A percentile compares a stretch with the other conserved stretches of the same genome.
Conservation (phyloP, 163 green algal genomes). For the Chloroidium sp. region DNA sequence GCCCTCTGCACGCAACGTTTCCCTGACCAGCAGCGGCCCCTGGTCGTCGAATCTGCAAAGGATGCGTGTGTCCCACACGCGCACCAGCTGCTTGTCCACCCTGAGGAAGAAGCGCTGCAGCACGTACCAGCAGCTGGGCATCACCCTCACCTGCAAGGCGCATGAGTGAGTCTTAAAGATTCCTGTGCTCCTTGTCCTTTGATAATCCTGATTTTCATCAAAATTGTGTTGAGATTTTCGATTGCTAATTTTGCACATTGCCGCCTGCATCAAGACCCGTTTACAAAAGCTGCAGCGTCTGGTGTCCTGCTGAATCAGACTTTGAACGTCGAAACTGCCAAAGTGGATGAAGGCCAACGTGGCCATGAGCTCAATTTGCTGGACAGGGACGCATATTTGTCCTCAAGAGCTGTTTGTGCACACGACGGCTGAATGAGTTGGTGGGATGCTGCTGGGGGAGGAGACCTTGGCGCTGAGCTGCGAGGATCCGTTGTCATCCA, state of each 20-base stretch:
- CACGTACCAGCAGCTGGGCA: constrained; percentile 92
- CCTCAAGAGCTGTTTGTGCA: too few species aligned
- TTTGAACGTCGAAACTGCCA: too few species aligned
- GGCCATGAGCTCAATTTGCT: too few species aligned
- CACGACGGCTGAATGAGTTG: too few species aligned
- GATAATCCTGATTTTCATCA: too few species aligned
- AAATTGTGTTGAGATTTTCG: neutral
- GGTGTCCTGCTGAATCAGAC: neutral
- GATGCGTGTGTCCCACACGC: constrained; percentile 74
- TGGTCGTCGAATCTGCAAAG: constrained; percentile 48
- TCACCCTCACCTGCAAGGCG: constrained; percentile 66
- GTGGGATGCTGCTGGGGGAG: too few species aligned
- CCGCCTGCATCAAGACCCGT: neutral
- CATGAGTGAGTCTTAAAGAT: neutral
- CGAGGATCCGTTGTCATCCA: constrained; percentile 88
- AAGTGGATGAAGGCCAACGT: too few species aligned
- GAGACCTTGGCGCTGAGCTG: constrained; percentile 54
- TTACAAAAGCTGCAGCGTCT: neutral
- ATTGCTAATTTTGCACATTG: neutral
- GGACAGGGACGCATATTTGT: too few species aligned
- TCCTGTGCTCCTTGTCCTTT: too few species aligned
- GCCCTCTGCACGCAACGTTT: constrained; percentile 35
- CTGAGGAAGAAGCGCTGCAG: constrained; percentile 87
- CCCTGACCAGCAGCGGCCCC: neutral
- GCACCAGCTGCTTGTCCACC: constrained; percentile 79